Evolutionary conservation across 768 basidiomycete species (phyloP).

Genomic region (Cyathus striatus): DNA sequence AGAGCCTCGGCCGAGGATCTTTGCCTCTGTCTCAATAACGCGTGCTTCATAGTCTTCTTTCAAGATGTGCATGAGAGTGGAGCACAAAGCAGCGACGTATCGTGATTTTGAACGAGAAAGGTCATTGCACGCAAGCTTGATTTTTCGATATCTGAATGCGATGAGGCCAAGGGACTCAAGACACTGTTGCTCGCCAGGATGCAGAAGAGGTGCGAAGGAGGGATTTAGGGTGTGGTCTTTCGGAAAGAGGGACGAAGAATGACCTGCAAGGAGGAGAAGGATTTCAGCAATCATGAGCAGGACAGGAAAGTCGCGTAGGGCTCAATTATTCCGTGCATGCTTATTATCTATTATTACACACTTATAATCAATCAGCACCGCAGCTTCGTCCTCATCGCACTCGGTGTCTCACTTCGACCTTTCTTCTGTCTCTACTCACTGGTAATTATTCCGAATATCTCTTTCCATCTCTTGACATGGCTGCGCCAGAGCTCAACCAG

Average conservation of each 20-base stretch:
- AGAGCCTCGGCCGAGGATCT: conserved; percentile 69
- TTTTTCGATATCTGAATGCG: conserved; percentile 68
- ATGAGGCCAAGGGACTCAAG: conserved; percentile 76
- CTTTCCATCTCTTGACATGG: too few relatives aligned
- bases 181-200: conserved; percentile 85
- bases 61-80: conserved; percentile 68
- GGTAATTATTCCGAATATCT: too few relatives aligned
- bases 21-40: conserved; percentile 77
- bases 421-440: too few relatives aligned
- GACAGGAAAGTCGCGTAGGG: too few relatives aligned
- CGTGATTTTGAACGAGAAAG: conserved; percentile 60
- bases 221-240: conserved; percentile 53
- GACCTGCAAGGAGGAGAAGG: conserved; percentile 81
- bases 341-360: too few relatives aligned
- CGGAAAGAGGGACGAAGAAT: conserved; percentile 80
- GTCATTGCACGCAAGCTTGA: conserved; percentile 50
- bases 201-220: conserved; percentile 65
- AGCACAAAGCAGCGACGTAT: conserved; percentile 76
- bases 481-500: too few relatives aligned
- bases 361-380: too few relatives aligned
- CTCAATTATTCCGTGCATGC: too few relatives aligned
- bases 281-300: conserved; percentile 81
- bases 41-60: conserved; percentile 76
- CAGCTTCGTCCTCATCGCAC: too few relatives aligned
- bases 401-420: too few relatives aligned